Evolutionary conservation across 495 filamentous ascomycete species (phyloP).

Genomic region (Aeminium ludgeri): DNA sequence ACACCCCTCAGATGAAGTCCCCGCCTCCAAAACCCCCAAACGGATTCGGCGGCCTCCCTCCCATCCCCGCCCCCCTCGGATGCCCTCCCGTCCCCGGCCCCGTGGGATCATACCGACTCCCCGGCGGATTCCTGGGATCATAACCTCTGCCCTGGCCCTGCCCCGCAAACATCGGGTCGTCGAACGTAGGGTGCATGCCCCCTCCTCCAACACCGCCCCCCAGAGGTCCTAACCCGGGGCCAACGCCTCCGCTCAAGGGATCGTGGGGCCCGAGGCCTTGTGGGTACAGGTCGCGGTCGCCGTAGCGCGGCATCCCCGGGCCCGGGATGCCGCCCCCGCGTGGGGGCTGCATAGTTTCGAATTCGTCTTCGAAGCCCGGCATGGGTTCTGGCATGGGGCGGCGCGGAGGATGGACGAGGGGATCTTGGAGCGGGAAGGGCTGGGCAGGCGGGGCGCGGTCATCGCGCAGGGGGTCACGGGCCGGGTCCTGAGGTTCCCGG

Average conservation of each 20-base stretch:
- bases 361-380: slow-evolving; percentile 87
- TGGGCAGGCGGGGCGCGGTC: slow-evolving; percentile 39
- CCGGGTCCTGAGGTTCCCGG: slow-evolving; percentile 20
- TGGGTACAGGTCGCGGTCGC: slow-evolving; percentile 75
- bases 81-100: slow-evolving; percentile 43
- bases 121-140: slow-evolving; percentile 41
- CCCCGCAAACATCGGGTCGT: slow-evolving; percentile 65
- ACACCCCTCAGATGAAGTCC: slow-evolving; percentile 58
- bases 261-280: slow-evolving; percentile 72
- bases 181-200: slow-evolving; percentile 92
- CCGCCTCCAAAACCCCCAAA: slow-evolving; percentile 48
- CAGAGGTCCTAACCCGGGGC: slow-evolving; percentile 31
- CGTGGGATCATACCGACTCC: slow-evolving; percentile 62
- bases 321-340: slow-evolving; percentile 28
- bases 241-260: slow-evolving; percentile 49
- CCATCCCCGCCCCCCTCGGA: slow-evolving; percentile 14
- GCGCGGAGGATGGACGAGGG: slow-evolving; percentile 44
- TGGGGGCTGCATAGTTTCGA: slow-evolving; percentile 57
- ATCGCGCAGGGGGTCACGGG: slow-evolving; percentile 36
- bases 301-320: slow-evolving; percentile 37
- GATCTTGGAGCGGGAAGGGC: slow-evolving; percentile 51
- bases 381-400: slow-evolving; percentile 52
- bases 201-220: slow-evolving; percentile 40
- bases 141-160: slow-evolving; percentile 35
- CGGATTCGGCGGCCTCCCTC: slow-evolving; percentile 33